Evolutionary conservation across 2,329 filamentous ascomycete genomes (phyloP), one percentile per base, ranked within the genome.

Genomic region (Beauveria sp.): DNA sequence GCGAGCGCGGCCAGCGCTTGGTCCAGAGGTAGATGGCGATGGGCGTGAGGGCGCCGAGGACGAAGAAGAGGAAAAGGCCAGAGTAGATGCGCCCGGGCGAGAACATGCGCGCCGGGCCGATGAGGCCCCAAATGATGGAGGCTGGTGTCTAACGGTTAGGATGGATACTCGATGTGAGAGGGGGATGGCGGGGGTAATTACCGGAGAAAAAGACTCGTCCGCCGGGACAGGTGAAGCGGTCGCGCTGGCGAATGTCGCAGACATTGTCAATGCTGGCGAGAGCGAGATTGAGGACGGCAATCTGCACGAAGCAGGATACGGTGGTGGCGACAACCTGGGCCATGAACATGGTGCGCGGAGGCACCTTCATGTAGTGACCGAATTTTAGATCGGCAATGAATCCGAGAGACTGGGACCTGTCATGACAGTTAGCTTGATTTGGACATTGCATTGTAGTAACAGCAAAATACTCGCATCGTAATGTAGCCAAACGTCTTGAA

Each of bases 351-450:
- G 83, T 86, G 20, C 84, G 78, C 16, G 85, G 86, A 0, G 86
- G 86, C 10, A 85, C 84, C 72, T 86, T 86, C 86, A 90, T 89
- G 75, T 90, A 90, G 69, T 90, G 87, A 5, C 84, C 87, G 50
- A 88, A 84, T 68, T 89, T 89, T 64, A 89, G 77, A 67, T 89
- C 87, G 8, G 82, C 78, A 12, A 85, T 78, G 68, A 89, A 89
- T 66, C 78, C 81, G 43, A 89, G 77, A 0, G 85, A 83, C 71
- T 89, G 86, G 1, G 81, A 83, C 73, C 73, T 75, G 24, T 7
- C 14, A 20, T 4, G 5, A 10, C 16, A 14, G 55, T 58, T 50
- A 58, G 55, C 12, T 5, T 49, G 43, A 12, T 1, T 26, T 26
- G n/a, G 4, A 18, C 18, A n/a, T 2, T 52, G 20, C n/a, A n/a